Base-by-base conservation (phyloP, 345 rosid species). In the Viola odorata region DNA sequence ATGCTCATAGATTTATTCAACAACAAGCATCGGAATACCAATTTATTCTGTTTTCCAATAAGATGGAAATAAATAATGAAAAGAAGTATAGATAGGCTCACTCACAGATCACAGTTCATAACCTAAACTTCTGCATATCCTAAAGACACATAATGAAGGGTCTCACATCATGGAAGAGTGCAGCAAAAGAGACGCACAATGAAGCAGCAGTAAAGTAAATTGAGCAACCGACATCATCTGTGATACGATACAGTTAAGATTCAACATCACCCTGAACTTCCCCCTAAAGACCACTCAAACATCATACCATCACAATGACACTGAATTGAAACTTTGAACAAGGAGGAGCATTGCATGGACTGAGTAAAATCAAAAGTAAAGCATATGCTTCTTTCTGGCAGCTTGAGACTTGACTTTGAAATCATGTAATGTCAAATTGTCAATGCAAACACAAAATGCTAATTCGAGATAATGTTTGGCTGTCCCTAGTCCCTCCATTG, bases 241-340 rank as follows among this genome's bases (percentile, higher is more conserved):
- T 12, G 14, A 37, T 57, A 50, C 23, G 16, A 36, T 58, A 5
- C 17, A n/a, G 10, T 12, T n/a, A 5, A 48, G 10, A 13, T 14
- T 7, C 53, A 48, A 17, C 15, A 41, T 4, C 15, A 6, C 61
- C 48, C 32, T 23, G 32, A 41, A 11, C 17, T 45, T 44, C 41
- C 44, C 52, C 12, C 40, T 39, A 52, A 5, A 41, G 32, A 15
- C 8, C 37, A 53, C 7, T 55, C 39, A 60, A 56, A 58, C 38
- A 39, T 37, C 7, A 57, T 59, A 41, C 68, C 17, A 50, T 41
- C 40, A n/a, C 8, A 63, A 37, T 15, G 61, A 10, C 23, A 36
- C 6, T 13, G 37, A 40, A 42, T 12, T 38, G 16, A 57, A 41
- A n/a, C 0, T 55, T 40, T 41, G 54, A 36, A 41, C 39, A 53